Percentiles rank a stretch among this genome's conserved stretches.
Conservation (phyloP, 2,329 filamentous ascomycete species). For the Talaromyces sp. region DNA sequence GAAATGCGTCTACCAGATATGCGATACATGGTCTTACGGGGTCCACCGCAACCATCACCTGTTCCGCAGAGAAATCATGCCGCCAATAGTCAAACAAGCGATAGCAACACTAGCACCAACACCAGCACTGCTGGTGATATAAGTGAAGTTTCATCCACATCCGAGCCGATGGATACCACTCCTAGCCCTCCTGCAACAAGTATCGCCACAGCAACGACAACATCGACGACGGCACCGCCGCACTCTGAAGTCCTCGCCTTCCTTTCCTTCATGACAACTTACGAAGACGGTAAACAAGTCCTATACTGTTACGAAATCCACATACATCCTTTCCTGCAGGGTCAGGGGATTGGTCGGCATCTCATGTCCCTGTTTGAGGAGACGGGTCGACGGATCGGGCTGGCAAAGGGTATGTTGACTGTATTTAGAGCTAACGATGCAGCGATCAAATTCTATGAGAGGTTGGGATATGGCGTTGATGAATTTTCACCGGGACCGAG, state of each 20-base stretch:
- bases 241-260: slow-evolving; percentile 38
- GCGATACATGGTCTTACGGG: slow-evolving; percentile 53
- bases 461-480: slow-evolving; percentile 51
- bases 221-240: background rate
- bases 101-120: background rate
- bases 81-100: background rate
- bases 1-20: slow-evolving; percentile 60
- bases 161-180: background rate
- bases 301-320: slow-evolving; percentile 65
- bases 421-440: slow-evolving; percentile 52
- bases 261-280: slow-evolving; percentile 55
- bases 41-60: background rate
- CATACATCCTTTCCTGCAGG: slow-evolving; percentile 43
- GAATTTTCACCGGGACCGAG: slow-evolving; percentile 51
- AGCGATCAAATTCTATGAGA: slow-evolving; percentile 50
- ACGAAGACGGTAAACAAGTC: slow-evolving; percentile 54
- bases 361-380: slow-evolving; percentile 50
- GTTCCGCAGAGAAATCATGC: background rate
- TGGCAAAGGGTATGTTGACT: slow-evolving; percentile 59
- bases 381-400: slow-evolving; percentile 44
- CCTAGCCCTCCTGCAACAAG: background rate
- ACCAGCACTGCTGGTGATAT: background rate
- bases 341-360: slow-evolving; percentile 50
- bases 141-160: background rate
- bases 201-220: background rate